These are phyloP conservation scores for Tetrastigma voinierianum DNA, from an alignment of 164 flowering plant genomes.

Conservation along the genomic window DNA sequence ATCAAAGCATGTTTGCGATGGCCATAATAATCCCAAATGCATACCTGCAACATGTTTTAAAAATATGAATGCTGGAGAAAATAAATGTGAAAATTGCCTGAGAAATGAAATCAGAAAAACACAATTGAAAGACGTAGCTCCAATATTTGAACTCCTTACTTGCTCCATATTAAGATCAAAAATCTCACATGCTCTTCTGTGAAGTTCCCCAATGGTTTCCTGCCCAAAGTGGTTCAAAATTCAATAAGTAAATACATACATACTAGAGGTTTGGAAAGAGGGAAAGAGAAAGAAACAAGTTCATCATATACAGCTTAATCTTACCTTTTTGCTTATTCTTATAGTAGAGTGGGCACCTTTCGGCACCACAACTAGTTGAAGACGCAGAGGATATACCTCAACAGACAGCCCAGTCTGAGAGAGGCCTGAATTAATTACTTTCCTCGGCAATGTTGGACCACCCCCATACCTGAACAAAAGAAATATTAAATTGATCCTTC, in stretches of 20 bases:
- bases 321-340: slow-evolving; percentile 98
- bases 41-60: slow-evolving; percentile 40
- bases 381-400: slow-evolving; percentile 89
- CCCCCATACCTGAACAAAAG: slow-evolving; percentile 83
- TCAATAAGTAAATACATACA: slow-evolving; percentile 2
- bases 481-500: slow-evolving; percentile 3
- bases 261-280: too few relatives aligned
- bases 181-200: slow-evolving; percentile 75
- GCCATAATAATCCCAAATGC: slow-evolving; percentile 92
- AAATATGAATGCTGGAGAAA: background rate
- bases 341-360: slow-evolving; percentile 63
- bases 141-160: slow-evolving; percentile 40
- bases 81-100: slow-evolving; percentile 1
- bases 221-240: slow-evolving; percentile 33
- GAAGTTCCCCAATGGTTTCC: slow-evolving; percentile 91
- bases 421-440: slow-evolving; percentile 76
- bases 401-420: slow-evolving; percentile 80
- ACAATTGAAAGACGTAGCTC: slow-evolving; percentile 9
- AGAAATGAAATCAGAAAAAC: background rate
- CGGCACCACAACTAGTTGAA: slow-evolving; percentile 73
- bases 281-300: slow-evolving; percentile 6
- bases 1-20: slow-evolving; percentile 80
- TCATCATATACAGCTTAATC: background rate
- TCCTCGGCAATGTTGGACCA: slow-evolving; percentile 78
- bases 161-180: slow-evolving; percentile 74